Percentiles rank a stretch among this genome's conserved stretches.
These are phyloP conservation scores for Bonia amplexicaulis DNA, from an alignment of 176 grass and related monocot species.

Conservation along the genomic window DNA sequence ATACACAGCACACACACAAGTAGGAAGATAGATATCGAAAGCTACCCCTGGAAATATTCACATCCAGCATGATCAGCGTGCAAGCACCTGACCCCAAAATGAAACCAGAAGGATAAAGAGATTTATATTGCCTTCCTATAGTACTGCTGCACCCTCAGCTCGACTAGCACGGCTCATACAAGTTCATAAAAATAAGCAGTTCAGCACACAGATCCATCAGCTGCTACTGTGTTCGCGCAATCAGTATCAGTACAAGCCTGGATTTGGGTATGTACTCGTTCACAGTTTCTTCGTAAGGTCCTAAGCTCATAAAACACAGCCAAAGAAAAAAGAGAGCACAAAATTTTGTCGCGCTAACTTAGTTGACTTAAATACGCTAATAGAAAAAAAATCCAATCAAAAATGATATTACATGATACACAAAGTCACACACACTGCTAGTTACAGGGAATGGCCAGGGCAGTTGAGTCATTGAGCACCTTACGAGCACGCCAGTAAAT, in stretches of 20 bases:
- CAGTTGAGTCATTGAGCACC: conserved; percentile 36
- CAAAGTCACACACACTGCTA: background rate
- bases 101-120: too few species aligned
- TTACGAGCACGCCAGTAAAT: conserved; percentile 66
- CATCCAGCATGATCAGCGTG: too few species aligned
- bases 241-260: too few species aligned
- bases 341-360: background rate
- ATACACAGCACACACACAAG: too few species aligned
- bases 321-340: background rate
- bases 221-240: too few species aligned
- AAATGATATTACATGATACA: conserved; percentile 22
- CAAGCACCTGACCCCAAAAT: too few species aligned
- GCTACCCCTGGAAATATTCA: too few species aligned
- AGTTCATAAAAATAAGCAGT: background rate
- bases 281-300: background rate
- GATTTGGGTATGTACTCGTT: background rate
- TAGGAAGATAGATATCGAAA: too few species aligned
- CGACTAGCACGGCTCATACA: background rate
- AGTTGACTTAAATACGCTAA: background rate
- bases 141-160: background rate
- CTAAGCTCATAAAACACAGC: background rate
- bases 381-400: background rate
- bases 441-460: conserved; percentile 3
- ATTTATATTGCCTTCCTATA: background rate
- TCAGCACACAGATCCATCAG: background rate